phyloP scores from a whole-genome alignment of 1,284 basidiomycete genomes.

The Melampsora larici-populina region DNA sequence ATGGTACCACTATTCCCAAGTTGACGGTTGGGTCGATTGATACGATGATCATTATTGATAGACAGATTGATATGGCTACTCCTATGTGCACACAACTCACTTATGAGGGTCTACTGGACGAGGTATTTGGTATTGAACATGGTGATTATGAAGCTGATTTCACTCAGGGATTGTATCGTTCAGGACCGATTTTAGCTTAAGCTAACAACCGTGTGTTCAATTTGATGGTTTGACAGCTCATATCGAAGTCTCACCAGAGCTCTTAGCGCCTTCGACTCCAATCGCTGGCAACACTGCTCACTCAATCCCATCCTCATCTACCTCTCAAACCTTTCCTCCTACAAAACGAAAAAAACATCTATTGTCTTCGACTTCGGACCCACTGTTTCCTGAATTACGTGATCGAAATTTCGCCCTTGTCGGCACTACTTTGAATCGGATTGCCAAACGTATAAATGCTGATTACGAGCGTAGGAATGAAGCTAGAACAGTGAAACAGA shows the following conservation, averaged over 20 bases:
- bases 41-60: constrained; percentile 81
- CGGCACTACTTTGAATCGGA: constrained; percentile 73
- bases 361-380: constrained; percentile 71
- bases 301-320: constrained; percentile 39
- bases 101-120: constrained; percentile 95
- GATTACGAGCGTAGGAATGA: constrained; percentile 81
- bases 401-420: constrained; percentile 94
- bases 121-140: constrained; percentile 82
- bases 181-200: not conserved
- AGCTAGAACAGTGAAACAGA: constrained; percentile 85
- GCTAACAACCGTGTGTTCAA: not conserved
- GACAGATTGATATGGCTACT: constrained; percentile 91
- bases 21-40: constrained; percentile 63
- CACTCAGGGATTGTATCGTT: not conserved
- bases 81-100: constrained; percentile 93
- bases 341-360: constrained; percentile 79
- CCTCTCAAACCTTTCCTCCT: constrained; percentile 30
- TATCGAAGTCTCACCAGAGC: constrained; percentile 60
- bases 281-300: constrained; percentile 44
- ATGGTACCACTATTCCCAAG: constrained; percentile 41
- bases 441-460: constrained; percentile 79
- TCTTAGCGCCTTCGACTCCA: constrained; percentile 62
- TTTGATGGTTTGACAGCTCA: constrained; percentile 5
- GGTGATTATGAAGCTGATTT: constrained; percentile 59
- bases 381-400: constrained; percentile 76